These are phyloP conservation scores for Mucuna pruriens DNA, from an alignment of 306 rosid species.

Conservation along the genomic window DNA sequence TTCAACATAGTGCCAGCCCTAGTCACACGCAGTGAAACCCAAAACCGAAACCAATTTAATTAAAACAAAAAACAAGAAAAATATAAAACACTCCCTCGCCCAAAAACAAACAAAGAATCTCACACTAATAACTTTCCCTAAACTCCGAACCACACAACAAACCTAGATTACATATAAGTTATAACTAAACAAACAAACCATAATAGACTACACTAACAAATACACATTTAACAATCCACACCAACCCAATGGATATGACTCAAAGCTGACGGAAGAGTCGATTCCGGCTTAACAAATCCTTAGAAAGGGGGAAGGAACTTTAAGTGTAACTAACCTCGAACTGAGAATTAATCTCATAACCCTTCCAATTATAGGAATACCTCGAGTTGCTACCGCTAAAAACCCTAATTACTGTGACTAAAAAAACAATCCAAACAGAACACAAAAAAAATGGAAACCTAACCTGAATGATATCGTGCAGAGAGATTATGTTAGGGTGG, in stretches of 20 bases:
- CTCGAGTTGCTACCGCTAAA: too few relatives aligned
- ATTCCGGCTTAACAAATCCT: too few relatives aligned
- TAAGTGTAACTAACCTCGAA: too few relatives aligned
- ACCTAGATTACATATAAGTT: neutral
- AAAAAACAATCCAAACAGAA: neutral
- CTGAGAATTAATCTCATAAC: too few relatives aligned
- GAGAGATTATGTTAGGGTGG: constrained; percentile 88
- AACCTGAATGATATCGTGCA: constrained; percentile 93
- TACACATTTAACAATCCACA: neutral
- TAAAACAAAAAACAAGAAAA: neutral
- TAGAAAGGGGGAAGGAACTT: too few relatives aligned
- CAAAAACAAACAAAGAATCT: neutral
- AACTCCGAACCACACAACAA: constrained; percentile 1
- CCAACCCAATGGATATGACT: too few relatives aligned
- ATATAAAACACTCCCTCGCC: neutral
- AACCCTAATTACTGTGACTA: too few relatives aligned
- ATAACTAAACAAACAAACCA: neutral
- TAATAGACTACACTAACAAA: neutral
- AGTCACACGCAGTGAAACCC: neutral
- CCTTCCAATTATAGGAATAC: too few relatives aligned
- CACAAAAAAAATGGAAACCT: neutral
- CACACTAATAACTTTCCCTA: neutral
- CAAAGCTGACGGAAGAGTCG: too few relatives aligned
- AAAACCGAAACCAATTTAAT: neutral
- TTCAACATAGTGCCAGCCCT: neutral